These are phyloP conservation scores for Chaetomium sp. DNA, from an alignment of 2,329 filamentous ascomycete genomes.

Conservation along the genomic window DNA sequence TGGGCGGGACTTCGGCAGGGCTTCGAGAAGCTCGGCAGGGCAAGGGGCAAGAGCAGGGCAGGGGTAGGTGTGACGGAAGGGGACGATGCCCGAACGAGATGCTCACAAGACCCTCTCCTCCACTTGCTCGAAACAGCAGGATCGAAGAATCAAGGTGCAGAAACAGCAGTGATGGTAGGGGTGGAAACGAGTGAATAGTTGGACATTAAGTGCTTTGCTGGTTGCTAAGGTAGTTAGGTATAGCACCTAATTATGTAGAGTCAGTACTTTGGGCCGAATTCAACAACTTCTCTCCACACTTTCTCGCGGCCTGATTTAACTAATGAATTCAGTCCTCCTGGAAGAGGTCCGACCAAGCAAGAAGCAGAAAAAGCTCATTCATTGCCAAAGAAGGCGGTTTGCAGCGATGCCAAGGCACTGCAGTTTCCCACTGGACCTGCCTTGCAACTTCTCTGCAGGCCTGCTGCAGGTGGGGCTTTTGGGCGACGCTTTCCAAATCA, in stretches of 20 bases:
- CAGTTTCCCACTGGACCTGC: not conserved
- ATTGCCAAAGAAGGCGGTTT: not conserved
- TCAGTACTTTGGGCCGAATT: too few relatives aligned
- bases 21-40: conserved; percentile 12
- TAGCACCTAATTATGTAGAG: too few relatives aligned
- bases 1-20: conserved; percentile 11
- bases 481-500: not conserved
- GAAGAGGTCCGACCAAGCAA: too few relatives aligned
- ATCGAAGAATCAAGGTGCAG: too few relatives aligned
- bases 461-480: not conserved
- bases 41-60: conserved; percentile 10
- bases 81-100: not conserved
- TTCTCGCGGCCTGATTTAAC: too few relatives aligned
- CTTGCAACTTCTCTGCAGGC: not conserved
- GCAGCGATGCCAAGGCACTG: not conserved
- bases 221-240: too few relatives aligned
- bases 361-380: too few relatives aligned
- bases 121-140: not conserved
- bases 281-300: too few relatives aligned
- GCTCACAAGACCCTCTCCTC: not conserved
- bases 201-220: too few relatives aligned
- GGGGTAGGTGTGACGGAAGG: not conserved
- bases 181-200: too few relatives aligned
- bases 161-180: too few relatives aligned
- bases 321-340: too few relatives aligned